A percentile compares a stretch with the other conserved stretches of the same genome.
Conservation (phyloP, 2,329 filamentous ascomycete species). For the Tolypocladium pustulatum region DNA sequence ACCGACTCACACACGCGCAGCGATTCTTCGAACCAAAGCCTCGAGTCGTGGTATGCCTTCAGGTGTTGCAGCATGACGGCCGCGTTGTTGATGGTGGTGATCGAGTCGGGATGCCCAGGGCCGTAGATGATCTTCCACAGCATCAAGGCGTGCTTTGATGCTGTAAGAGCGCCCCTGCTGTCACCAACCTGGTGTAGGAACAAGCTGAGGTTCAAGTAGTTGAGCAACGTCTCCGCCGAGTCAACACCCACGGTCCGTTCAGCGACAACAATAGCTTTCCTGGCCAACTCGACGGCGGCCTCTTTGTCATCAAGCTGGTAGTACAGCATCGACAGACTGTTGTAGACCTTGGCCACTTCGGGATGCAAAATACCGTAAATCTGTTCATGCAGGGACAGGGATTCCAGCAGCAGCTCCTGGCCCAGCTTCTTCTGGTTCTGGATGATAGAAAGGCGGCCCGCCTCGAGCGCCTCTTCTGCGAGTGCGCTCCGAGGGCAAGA, state of each 20-base stretch:
- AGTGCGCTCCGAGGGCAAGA: slow-evolving; percentile 82
- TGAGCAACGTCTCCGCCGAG: slow-evolving; percentile 84
- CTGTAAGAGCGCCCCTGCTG: slow-evolving; percentile 75
- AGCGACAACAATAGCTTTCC: slow-evolving; percentile 92
- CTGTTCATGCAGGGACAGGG: slow-evolving; percentile 90
- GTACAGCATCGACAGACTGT: slow-evolving; percentile 89
- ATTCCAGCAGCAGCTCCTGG: slow-evolving; percentile 92
- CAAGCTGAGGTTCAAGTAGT: slow-evolving; percentile 89
- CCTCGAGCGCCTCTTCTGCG: slow-evolving; percentile 91
- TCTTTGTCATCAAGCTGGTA: slow-evolving; percentile 98
- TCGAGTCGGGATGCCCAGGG: slow-evolving; percentile 85
- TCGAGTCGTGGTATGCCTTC: slow-evolving; percentile 89
- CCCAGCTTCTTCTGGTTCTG: slow-evolving; percentile 93
- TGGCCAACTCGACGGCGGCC: slow-evolving; percentile 85
- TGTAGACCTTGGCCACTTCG: slow-evolving; percentile 91
- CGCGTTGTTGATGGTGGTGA: slow-evolving; percentile 97
- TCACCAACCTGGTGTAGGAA: slow-evolving; percentile 91
- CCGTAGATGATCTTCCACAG: slow-evolving; percentile 98
- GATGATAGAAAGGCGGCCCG: slow-evolving; percentile 88
- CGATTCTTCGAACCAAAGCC: slow-evolving; percentile 93
- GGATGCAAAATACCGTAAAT: slow-evolving; percentile 97
- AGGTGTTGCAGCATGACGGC: slow-evolving; percentile 96
- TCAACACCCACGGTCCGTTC: slow-evolving; percentile 92
- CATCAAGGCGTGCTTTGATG: slow-evolving; percentile 85
- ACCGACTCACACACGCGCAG: slow-evolving; percentile 81